Base-by-base conservation (phyloP, 208 protist species). In the Trypanosoma brucei region DNA sequence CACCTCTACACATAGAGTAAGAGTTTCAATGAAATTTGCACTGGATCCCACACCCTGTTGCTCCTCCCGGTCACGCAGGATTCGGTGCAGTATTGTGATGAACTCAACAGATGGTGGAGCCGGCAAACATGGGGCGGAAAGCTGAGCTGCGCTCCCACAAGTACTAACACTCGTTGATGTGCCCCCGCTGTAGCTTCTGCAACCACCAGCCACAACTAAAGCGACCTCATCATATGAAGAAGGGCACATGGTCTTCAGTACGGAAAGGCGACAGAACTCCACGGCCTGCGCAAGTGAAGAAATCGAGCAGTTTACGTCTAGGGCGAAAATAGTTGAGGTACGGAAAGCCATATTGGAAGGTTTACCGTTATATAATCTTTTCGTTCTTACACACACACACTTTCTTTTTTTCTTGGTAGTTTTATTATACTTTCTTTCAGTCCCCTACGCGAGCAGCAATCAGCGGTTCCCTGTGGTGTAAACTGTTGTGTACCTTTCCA, bases 21-120 rank as follows among this genome's bases (percentile, higher is more conserved):
- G 62, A 1, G 87, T 83, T 49, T 98, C 93, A 3, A 97, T 60
- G 14, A 97, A 72, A 62, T 92, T 86, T 14, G 33, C 61, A 3
- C 22, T 22, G 22, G 22, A 22, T 22, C 22, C 22, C 22, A 22
- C 22, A 22, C 22, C 22, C 0, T 22, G 22, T 22, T 22, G 22
- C 22, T 22, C 22, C 22, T 22, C 22, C 22, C 22, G 22, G 22
- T 22, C 22, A 22, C 22, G 22, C 22, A 22, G 22, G 22, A 22
- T 22, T 22, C 22, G 22, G 22, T 22, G 22, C 22, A 22, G 22
- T 22, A 22, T 22, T 22, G 22, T 22, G 22, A 22, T 22, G 22
- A 22, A 22, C 22, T 22, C 22, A 22, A 22, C 22, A 22, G 22
- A 22, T 22, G 22, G 22, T 22, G 22, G 22, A 22, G 22, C 22